Percentiles rank a stretch among this genome's conserved stretches.
Conservation (phyloP, 441 rosid genomes). For the Flueggea neowawraea region DNA sequence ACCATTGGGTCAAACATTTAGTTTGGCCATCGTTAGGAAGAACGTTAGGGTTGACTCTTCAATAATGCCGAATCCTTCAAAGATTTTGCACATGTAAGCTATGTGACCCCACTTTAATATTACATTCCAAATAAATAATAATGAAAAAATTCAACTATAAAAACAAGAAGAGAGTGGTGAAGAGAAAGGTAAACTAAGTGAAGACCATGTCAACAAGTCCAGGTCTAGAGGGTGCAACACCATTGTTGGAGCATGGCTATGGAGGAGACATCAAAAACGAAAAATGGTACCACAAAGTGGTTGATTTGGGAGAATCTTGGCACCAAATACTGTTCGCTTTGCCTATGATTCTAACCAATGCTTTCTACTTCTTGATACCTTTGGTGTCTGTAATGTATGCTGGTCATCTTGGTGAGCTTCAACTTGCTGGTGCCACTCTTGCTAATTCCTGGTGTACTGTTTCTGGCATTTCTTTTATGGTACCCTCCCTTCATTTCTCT, state of each 20-base stretch:
- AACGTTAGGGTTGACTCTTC: no score
- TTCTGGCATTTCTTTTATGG: conserved; percentile 79
- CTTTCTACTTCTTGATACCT: conserved; percentile 46
- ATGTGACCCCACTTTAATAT: no score
- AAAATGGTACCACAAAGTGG: conserved; percentile 27
- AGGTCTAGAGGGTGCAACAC: not conserved
- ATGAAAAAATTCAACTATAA: no score
- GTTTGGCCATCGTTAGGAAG: no score
- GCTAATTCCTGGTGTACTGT: conserved; percentile 84
- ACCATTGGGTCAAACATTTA: no score
- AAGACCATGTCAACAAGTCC: not conserved
- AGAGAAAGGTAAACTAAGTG: no score
- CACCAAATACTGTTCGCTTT: conserved; percentile 46
- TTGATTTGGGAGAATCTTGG: conserved; percentile 54
- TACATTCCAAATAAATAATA: no score
- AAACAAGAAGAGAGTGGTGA: no score
- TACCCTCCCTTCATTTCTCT: conserved; percentile 9
- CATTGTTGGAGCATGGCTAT: not conserved
- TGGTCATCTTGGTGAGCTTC: conserved; percentile 72
- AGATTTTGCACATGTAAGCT: no score
- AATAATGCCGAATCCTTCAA: no score
- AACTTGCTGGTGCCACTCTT: conserved; percentile 85
- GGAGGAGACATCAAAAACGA: not conserved
- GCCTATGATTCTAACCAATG: conserved; percentile 63
- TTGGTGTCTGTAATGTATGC: conserved; percentile 81